These are phyloP conservation scores for Barnettozyma populi DNA, from an alignment of 805 yeast genomes.

Conservation along the genomic window DNA sequence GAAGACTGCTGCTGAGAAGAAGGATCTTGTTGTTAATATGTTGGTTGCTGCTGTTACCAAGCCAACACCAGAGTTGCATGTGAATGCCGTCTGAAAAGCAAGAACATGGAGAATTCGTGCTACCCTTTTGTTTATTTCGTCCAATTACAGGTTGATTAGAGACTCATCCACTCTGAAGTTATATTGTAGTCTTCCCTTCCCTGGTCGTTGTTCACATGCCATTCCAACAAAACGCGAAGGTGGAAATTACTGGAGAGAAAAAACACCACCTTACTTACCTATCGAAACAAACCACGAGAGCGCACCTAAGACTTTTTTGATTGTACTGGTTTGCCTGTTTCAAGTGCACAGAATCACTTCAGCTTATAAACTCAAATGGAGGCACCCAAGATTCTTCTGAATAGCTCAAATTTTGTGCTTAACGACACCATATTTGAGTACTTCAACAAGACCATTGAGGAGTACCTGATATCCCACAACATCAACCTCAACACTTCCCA, in stretches of 20 bases:
- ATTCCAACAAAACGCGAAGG: background rate
- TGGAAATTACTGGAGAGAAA: background rate
- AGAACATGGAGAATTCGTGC: background rate
- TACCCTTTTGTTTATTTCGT: background rate
- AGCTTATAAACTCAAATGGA: conserved; percentile 1
- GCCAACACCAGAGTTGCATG: conserved; percentile 80
- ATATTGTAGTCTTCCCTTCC: background rate
- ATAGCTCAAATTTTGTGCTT: conserved; percentile 18
- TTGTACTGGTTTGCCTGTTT: background rate
- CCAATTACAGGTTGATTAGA: background rate
- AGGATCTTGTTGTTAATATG: conserved; percentile 62
- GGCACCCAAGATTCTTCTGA: conserved; percentile 14
- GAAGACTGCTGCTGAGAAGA: conserved; percentile 56
- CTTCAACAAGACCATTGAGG: conserved; percentile 19
- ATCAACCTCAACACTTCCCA: conserved; percentile 11
- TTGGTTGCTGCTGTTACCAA: conserved; percentile 73
- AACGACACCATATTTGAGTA: conserved; percentile 22
- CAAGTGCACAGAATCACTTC: background rate
- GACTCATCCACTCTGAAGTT: background rate
- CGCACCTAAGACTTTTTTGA: background rate
- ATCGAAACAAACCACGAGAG: background rate
- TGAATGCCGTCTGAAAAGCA: conserved; percentile 47
- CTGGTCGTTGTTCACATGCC: background rate
- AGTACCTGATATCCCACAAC: conserved; percentile 11
- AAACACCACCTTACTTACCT: background rate